Base-by-base conservation (phyloP, 1,139 yeast genomes). In the Sugiyamaella grinbergsii region DNA sequence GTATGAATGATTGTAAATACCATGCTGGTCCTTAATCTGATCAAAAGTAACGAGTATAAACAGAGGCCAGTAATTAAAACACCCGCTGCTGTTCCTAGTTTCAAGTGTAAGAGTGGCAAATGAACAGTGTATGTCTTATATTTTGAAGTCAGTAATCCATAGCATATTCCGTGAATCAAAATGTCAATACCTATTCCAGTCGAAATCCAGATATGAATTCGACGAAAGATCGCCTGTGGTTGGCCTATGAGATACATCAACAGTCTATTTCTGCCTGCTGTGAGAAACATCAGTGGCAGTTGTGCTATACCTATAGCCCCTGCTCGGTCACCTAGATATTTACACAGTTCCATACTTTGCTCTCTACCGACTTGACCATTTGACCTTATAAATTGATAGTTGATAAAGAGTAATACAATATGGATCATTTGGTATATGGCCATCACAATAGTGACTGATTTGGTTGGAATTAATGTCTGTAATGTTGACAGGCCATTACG, bases 251-350 rank as follows among this genome's bases (percentile, higher is more conserved):
- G 44, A 69, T 74, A 71, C 54, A 79, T 76, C 33, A 83, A 63
- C 47, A 82, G 66, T 62, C 83, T 83, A 65, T 77, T 82, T 58
- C 90, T 71, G 4, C 87, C 85, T 0, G 82, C 85, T 68, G 82
- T 75, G 31, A 79, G 62, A 36, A 81, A 70, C 22, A 82, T 60
- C 10, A 81, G 58, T 0, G 85, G 86, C 59, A 78, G 62, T 54
- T 78, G 68, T 22, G 74, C 72, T 38, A 81, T 72, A 1, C 79
- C 74, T 8, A 83, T 58, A 39, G 81, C 74, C 1, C 80, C 74
- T 10, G 83, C 59, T 56, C 91, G 70, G 39, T 75, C 83, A 0
- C 79, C 81, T 47, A 73, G 64, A 58, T 67, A 75, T 53, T 58
- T 65, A 59, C 45, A 65, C n/a, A 54, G 31, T 38, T 58, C 58